These are phyloP conservation scores for Euphorbia celastroides DNA, from an alignment of 441 rosid genomes.

Conservation along the genomic window DNA sequence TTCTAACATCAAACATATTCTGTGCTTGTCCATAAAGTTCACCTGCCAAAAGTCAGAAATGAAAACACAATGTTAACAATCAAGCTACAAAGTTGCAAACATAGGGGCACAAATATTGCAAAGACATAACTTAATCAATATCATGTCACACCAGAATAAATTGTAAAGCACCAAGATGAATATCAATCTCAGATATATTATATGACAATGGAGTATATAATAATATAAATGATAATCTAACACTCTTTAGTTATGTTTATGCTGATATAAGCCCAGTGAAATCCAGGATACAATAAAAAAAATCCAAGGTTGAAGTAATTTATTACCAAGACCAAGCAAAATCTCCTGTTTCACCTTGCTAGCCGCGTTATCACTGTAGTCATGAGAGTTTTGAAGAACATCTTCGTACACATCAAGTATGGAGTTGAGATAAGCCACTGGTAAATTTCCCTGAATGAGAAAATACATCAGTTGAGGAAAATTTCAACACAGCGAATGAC, in stretches of 20 bases:
- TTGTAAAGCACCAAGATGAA: background rate
- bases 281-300: slow-evolving; percentile 5
- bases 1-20: slow-evolving; percentile 74
- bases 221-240: slow-evolving; percentile 10
- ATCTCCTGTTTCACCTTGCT: slow-evolving; percentile 92
- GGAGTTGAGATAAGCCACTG: slow-evolving; percentile 70
- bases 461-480: slow-evolving; percentile 16
- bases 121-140: background rate
- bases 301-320: slow-evolving; percentile 15
- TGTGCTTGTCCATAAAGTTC: slow-evolving; percentile 83
- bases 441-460: slow-evolving; percentile 69
- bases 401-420: slow-evolving; percentile 77
- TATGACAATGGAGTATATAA: background rate
- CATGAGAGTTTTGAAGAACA: slow-evolving; percentile 70
- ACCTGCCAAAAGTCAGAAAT: slow-evolving; percentile 47
- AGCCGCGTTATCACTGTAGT: slow-evolving; percentile 50
- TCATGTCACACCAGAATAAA: slow-evolving; percentile 12
- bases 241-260: background rate
- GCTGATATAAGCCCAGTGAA: background rate
- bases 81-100: background rate
- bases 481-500: slow-evolving; percentile 4
- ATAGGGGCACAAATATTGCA: slow-evolving; percentile 4
- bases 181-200: background rate
- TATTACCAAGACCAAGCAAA: slow-evolving; percentile 85
- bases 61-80: slow-evolving; percentile 20